Conservation (phyloP, 164 flowering plant species). For the Nelumbo lutea region DNA sequence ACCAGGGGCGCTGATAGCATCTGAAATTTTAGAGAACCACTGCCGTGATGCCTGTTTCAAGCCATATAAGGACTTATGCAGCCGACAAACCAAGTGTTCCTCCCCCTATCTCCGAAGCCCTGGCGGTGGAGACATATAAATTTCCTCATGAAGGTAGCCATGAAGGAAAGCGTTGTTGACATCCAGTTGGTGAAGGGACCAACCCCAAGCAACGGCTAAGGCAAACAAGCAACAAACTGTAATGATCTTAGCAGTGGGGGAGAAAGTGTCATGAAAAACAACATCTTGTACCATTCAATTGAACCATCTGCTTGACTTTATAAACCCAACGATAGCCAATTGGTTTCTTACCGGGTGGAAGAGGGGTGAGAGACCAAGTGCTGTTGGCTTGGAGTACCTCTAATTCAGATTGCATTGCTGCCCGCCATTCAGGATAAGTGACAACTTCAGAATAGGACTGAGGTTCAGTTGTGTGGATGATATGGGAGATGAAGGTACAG, state of each 20-base stretch:
- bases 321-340: conserved; percentile 2
- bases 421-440: background rate
- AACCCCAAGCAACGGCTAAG: background rate
- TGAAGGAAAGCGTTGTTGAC: conserved; percentile 2
- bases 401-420: background rate
- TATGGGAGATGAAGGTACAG: background rate
- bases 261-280: background rate
- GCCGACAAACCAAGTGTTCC: conserved; percentile 2
- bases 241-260: background rate
- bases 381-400: background rate
- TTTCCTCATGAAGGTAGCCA: background rate
- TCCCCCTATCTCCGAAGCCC: background rate
- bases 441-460: background rate
- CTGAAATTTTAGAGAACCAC: conserved; percentile 2
- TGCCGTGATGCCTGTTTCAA: conserved; percentile 1
- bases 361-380: background rate
- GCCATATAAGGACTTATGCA: conserved; percentile 1
- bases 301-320: background rate
- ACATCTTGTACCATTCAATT: background rate
- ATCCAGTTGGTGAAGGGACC: conserved; percentile 3
- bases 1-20: background rate
- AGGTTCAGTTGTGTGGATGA: background rate
- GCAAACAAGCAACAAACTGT: background rate
- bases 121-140: conserved; percentile 8
- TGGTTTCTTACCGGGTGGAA: background rate